Base-by-base conservation (phyloP, 441 rosid genomes). In the Adansonia madagascariensis region DNA sequence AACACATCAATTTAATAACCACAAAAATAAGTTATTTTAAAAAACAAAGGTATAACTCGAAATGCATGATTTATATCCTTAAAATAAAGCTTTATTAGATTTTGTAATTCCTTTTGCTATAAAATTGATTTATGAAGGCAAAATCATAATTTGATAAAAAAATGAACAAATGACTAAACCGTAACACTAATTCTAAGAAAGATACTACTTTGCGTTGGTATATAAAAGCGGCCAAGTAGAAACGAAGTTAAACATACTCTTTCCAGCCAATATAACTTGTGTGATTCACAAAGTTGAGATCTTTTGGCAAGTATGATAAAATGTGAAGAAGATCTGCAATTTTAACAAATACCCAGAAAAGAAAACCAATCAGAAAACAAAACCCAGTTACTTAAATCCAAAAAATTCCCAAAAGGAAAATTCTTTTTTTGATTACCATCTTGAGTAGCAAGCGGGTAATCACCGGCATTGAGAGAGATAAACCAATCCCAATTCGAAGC, bases 361-460 rank as follows among this genome's bases (percentile, higher is more conserved):
- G 17, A 71, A 75, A 79, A 39, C 24, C 52, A n/a, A 47, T 41
- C 41, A 63, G 65, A 62, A 31, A 72, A 53, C 44, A 61, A 50
- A 83, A 63, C 71, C 55, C 73, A 46, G n/a, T 41, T 11, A 72
- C 8, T 41, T 44, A 69, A 12, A 20, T 35, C 17, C 65, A 59
- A 53, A 56, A 43, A n/a, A 62, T 39, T 46, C 10, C 10, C 47
- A 82, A 75, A 10, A 18, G 22, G 66, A 57, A 61, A 49, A 14
- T 8, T 49, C 63, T 50, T 12, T 14, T 1, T 53, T 8, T 8
- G 10, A 69, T 74, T 84, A 95, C 99, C 99, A 82, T 96, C 99
- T 88, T 94, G 99, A 46, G 95, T 86, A 77, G 91, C 82, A 75
- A 96, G 99, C 56, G 98, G 99, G 78, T 96, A 96, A 84, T 96